These are phyloP conservation scores for Mucor mucedo DNA, from an alignment of 371 early-diverging fungal genomes.

Conservation along the genomic window DNA sequence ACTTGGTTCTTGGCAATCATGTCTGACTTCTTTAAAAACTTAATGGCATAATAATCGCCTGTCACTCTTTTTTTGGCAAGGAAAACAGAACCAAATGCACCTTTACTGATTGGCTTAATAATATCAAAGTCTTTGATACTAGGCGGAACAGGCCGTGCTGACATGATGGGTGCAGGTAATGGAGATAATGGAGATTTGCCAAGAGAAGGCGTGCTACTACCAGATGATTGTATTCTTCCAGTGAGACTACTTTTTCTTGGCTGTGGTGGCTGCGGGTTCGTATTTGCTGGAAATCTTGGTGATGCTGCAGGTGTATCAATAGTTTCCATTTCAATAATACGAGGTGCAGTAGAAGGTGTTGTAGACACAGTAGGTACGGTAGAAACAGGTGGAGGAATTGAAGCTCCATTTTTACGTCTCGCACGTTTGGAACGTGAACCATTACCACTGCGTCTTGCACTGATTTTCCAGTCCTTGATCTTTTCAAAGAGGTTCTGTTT, in stretches of 20 bases:
- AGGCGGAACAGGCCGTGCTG: slow-evolving; percentile 61
- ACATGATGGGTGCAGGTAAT: slow-evolving; percentile 43
- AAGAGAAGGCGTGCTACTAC: slow-evolving; percentile 10
- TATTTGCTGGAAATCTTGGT: slow-evolving; percentile 24
- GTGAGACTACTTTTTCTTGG: slow-evolving; percentile 10
- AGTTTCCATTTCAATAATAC: slow-evolving; percentile 44
- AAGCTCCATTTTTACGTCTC: slow-evolving; percentile 3
- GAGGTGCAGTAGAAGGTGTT: slow-evolving; percentile 12
- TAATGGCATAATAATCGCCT: slow-evolving; percentile 90
- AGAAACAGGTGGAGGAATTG: slow-evolving; percentile 2
- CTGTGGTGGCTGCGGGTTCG: not conserved
- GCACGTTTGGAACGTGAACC: slow-evolving; percentile 4
- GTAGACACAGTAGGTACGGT: not conserved
- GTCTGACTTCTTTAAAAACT: slow-evolving; percentile 86
- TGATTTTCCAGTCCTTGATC: slow-evolving; percentile 29
- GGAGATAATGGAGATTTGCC: slow-evolving; percentile 54
- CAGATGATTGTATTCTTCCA: slow-evolving; percentile 8
- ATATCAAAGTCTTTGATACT: slow-evolving; percentile 91
- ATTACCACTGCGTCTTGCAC: slow-evolving; percentile 14
- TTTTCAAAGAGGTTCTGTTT: slow-evolving; percentile 19
- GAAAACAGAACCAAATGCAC: slow-evolving; percentile 91
- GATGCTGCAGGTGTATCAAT: slow-evolving; percentile 49
- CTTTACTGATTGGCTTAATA: slow-evolving; percentile 91
- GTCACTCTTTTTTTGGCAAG: slow-evolving; percentile 85
- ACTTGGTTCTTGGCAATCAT: slow-evolving; percentile 95